phyloP scores from a whole-genome alignment of 768 basidiomycete species.

The Boletellus sp. region DNA sequence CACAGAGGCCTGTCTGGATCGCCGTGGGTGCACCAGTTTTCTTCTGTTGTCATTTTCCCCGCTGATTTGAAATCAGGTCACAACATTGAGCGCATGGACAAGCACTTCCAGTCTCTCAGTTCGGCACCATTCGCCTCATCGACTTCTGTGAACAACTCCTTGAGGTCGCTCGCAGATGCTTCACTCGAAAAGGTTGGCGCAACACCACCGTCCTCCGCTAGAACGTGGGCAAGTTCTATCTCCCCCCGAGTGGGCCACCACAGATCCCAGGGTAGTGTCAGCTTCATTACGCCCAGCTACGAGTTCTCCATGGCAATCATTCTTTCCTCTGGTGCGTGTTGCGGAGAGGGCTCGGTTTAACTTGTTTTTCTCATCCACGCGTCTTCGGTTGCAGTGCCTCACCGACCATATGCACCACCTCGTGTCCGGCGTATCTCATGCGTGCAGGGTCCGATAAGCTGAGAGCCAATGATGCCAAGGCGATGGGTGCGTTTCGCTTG shows the following conservation, averaged over 20 bases:
- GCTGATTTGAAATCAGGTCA: constrained; percentile 36
- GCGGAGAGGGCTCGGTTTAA: not conserved
- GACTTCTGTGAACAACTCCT: constrained; percentile 72
- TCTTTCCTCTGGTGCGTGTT: constrained; percentile 39
- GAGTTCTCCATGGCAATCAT: constrained; percentile 50
- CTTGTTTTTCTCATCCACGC: constrained; percentile 5
- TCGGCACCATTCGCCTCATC: constrained; percentile 67
- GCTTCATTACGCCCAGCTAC: constrained; percentile 53
- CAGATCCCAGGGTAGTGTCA: constrained; percentile 52
- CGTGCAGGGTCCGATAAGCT: constrained; percentile 54
- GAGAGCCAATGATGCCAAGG: no score
- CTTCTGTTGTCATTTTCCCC: not conserved
- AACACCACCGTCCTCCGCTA: constrained; percentile 72
- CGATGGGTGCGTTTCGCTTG: constrained; percentile 55
- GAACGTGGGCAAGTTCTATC: constrained; percentile 59
- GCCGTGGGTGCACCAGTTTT: constrained; percentile 50
- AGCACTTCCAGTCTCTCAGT: no score
- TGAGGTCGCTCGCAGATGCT: constrained; percentile 64
- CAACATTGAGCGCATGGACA: constrained; percentile 72
- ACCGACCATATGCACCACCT: constrained; percentile 55
- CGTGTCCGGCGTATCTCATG: constrained; percentile 64
- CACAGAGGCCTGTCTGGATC: constrained; percentile 65
- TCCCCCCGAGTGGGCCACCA: constrained; percentile 54
- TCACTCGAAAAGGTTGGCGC: constrained; percentile 73
- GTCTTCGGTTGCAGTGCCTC: no score